Evolutionary conservation across 768 basidiomycete genomes (phyloP).

Genomic region (Peribolospora kevripleyi): DNA sequence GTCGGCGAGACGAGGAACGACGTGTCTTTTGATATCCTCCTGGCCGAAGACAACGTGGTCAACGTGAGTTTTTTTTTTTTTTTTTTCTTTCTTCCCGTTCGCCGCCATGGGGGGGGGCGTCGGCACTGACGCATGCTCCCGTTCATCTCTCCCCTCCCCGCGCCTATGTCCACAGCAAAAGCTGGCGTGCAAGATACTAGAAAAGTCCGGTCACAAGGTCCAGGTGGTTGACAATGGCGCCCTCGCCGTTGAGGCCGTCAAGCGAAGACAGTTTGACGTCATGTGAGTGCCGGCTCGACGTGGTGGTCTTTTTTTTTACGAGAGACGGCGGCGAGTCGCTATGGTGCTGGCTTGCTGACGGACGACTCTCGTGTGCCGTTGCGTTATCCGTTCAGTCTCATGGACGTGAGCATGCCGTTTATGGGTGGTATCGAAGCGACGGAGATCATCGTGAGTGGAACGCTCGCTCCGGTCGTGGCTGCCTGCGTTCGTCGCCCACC

Average conservation of each 20-base stretch:
- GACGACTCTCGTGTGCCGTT: no score
- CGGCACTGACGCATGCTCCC: not conserved
- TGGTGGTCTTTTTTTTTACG: not conserved
- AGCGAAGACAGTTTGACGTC: slow-evolving; percentile 28
- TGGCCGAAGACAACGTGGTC: slow-evolving; percentile 83
- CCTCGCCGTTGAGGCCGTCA: slow-evolving; percentile 76
- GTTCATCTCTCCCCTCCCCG: not conserved
- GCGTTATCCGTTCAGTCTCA: slow-evolving; percentile 26
- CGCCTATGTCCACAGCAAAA: slow-evolving; percentile 48
- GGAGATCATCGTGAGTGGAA: slow-evolving; percentile 33
- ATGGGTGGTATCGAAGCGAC: slow-evolving; percentile 99
- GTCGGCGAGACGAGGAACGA: slow-evolving; percentile 68
- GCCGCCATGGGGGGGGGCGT: slow-evolving; percentile 4
- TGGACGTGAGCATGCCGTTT: slow-evolving; percentile 77
- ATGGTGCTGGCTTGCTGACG: no score
- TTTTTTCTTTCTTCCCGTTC: not conserved
- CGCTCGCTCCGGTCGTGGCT: no score
- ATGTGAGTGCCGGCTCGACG: not conserved
- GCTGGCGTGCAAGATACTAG: slow-evolving; percentile 82
- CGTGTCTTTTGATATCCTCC: slow-evolving; percentile 66
- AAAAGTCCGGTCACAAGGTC: slow-evolving; percentile 82
- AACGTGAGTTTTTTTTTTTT: slow-evolving; percentile 5
- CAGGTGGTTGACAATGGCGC: slow-evolving; percentile 96
- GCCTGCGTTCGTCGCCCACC: no score
- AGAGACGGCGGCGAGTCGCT: no score